Base-by-base conservation (phyloP, 331 rosid species). In the Pyrus hybrid region DNA sequence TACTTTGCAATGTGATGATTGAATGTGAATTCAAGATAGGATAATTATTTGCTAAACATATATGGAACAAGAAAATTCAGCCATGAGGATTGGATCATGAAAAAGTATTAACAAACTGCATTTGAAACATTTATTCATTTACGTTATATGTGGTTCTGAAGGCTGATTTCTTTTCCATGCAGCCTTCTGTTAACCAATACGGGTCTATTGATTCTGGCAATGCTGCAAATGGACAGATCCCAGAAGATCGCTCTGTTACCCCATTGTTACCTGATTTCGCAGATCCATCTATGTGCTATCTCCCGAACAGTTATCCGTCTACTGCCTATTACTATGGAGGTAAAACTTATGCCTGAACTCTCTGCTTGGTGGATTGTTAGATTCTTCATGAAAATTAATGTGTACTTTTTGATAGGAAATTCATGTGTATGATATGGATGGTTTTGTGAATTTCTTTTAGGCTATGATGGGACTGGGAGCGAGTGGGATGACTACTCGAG, bases 401-500 rank as follows among this genome's bases (percentile, higher is more conserved):
- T 45, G 7, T 13, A 13, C 17, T 4, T 45, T 45, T 45, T 41
- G 47, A 45, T 45, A 45, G 5, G 7, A 45, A 54, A 56, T 56
- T 20, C 14, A 28, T 70, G 5, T 56, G 22, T 23, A 0, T 23
- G 32, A 32, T 22, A 11, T 43, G 76, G 9, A 29, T 47, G 17
- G 25, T 13, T 12, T 57, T 69, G 14, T 65, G 53, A 21, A 17
- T 65, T n/a, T 68, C 29, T 79, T 79, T 28, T 56, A 89, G 97
- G 91, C 29, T 90, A 83, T 74, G 97, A 91, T 58, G 91, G 96
- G 67, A 67, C 88, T 56, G 93, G 86, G 25, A 84, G 71, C 68
- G 95, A 87, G 41, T 90, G 97, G 97, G 96, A 91, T 13, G 98
- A 93, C 2, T 93, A 88, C 80, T 79, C 95, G 0, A 87, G 96